Evolutionary conservation across 139 green algal species (phyloP).

Genomic region (Chlamydomonas asymmetrica): DNA sequence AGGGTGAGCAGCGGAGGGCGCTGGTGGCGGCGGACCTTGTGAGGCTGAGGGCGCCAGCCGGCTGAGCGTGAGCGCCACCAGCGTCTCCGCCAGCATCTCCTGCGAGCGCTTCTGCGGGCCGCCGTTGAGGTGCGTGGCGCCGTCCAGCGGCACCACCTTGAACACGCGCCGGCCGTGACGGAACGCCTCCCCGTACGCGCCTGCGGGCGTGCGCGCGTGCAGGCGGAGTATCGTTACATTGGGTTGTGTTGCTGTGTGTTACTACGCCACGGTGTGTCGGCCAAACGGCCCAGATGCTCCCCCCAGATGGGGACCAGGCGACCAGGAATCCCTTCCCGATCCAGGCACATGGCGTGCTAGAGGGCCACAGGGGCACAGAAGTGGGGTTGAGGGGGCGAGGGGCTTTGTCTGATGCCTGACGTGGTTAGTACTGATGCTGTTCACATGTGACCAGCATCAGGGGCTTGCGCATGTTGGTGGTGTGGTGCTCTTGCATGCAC

Average conservation of each 20-base stretch:
- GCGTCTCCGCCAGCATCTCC: slow-evolving; percentile 79
- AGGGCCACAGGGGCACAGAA: too few relatives aligned
- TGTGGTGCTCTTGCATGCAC: too few relatives aligned
- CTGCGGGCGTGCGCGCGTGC: background rate
- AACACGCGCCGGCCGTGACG: slow-evolving; percentile 50
- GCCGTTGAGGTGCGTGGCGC: slow-evolving; percentile 75
- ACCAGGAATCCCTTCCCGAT: background rate
- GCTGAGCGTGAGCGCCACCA: slow-evolving; percentile 71
- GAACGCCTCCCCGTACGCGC: too few relatives aligned
- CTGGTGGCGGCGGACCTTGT: background rate
- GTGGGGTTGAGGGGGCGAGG: too few relatives aligned
- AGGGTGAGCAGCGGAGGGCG: background rate
- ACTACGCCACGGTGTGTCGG: too few relatives aligned
- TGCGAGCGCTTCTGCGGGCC: slow-evolving; percentile 69
- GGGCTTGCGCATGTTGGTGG: too few relatives aligned
- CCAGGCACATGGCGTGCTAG: too few relatives aligned
- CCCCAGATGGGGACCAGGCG: background rate
- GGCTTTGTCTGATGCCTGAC: too few relatives aligned
- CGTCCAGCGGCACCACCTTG: slow-evolving; percentile 97
- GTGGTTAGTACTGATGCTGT: too few relatives aligned
- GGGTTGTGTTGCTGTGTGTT: too few relatives aligned
- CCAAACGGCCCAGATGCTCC: too few relatives aligned
- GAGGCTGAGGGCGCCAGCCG: slow-evolving; percentile 35
- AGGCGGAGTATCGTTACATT: background rate
- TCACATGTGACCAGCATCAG: background rate